A percentile compares a stretch with the other conserved stretches of the same genome.
phyloP scores from a whole-genome alignment of 225 moss, liverwort and hornwort genomes.

The Neckera pumila region DNA sequence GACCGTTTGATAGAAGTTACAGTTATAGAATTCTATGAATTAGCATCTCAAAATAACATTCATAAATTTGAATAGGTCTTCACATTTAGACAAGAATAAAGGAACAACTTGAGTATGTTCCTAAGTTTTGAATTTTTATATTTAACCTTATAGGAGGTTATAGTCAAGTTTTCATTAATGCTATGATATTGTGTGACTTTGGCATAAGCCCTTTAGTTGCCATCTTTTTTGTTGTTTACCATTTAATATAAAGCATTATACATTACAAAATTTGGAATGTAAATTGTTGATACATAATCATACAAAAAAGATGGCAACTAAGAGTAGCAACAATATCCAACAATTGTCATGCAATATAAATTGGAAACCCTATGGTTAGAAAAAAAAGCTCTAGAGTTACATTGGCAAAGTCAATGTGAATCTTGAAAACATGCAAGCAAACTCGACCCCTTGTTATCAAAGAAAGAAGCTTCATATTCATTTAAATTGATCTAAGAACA shows the following conservation, averaged over 20 bases:
- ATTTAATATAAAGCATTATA: not conserved
- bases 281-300: not conserved
- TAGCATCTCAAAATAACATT: too few relatives aligned
- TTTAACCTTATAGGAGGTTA: not conserved
- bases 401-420: not conserved
- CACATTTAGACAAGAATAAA: too few relatives aligned
- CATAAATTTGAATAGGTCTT: too few relatives aligned
- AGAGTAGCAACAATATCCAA: not conserved
- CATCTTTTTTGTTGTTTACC: not conserved
- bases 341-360: not conserved
- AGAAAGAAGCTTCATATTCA: not conserved
- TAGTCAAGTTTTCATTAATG: not conserved
- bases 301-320: too few relatives aligned
- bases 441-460: not conserved
- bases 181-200: not conserved
- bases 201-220: not conserved
- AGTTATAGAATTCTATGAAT: too few relatives aligned
- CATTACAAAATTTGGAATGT: not conserved
- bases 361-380: accelerated
- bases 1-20: too few relatives aligned
- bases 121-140: not conserved
- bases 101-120: too few relatives aligned
- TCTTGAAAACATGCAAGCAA: not conserved
- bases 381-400: not conserved
- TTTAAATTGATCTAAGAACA: not conserved